These are phyloP conservation scores for Domatiomyces globalis DNA, from an alignment of 2,329 filamentous ascomycete genomes.

Conservation along the genomic window DNA sequence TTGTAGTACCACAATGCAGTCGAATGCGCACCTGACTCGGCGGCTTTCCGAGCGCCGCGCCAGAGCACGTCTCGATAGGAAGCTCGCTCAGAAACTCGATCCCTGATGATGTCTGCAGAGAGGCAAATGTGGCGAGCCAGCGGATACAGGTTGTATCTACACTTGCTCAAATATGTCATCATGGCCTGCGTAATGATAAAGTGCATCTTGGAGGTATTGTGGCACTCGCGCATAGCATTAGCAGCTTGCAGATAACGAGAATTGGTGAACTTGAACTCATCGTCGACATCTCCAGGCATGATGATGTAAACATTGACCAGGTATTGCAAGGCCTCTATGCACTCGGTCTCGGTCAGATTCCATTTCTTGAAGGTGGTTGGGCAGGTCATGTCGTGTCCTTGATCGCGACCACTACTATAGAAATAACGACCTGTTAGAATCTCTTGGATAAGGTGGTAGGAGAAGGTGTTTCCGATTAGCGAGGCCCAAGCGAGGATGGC, in stretches of 20 bases:
- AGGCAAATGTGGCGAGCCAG: conserved; percentile 71
- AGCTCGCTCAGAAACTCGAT: conserved; percentile 44
- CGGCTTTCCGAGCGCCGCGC: conserved; percentile 62
- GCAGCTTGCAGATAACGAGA: conserved; percentile 74
- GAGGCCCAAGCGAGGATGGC: conserved; percentile 77
- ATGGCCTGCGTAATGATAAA: conserved; percentile 74
- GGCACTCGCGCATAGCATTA: conserved; percentile 51
- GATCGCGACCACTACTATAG: conserved; percentile 30
- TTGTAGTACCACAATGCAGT: conserved; percentile 74
- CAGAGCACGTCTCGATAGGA: conserved; percentile 63
- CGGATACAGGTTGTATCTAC: conserved; percentile 52
- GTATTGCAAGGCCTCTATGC: conserved; percentile 65
- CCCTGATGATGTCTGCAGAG: conserved; percentile 59
- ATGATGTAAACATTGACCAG: conserved; percentile 70
- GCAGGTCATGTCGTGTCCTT: conserved; percentile 24
- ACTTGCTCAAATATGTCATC: conserved; percentile 52
- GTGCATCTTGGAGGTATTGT: conserved; percentile 64
- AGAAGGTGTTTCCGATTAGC: conserved; percentile 67
- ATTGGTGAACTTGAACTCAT: conserved; percentile 76
- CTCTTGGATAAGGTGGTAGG: conserved; percentile 64
- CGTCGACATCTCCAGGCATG: conserved; percentile 67
- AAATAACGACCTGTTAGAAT: conserved; percentile 64
- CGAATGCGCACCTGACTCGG: conserved; percentile 67
- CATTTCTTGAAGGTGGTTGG: conserved; percentile 33
- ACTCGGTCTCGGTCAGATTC: conserved; percentile 50